Conservation (phyloP, 352 stramenopile genomes). For the Globisporangium camurandrum region DNA sequence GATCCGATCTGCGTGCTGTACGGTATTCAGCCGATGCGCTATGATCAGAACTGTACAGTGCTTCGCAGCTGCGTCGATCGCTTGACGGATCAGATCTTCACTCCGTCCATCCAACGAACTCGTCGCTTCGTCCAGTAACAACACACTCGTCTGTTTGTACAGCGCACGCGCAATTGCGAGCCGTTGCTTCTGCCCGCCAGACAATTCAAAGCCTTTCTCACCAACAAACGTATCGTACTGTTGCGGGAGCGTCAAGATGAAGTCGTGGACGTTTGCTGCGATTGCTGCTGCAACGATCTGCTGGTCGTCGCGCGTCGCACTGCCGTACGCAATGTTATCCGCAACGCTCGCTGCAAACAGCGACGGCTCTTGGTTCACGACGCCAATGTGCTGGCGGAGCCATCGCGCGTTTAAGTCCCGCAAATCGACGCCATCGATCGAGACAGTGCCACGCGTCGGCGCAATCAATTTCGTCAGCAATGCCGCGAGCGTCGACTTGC, state of each 20-base stretch:
- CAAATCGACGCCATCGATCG: constrained; percentile 69
- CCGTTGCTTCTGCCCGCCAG: constrained; percentile 96
- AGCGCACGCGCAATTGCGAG: constrained; percentile 77
- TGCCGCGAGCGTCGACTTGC: constrained; percentile 78
- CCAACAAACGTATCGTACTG: constrained; percentile 96
- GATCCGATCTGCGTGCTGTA: constrained; percentile 79
- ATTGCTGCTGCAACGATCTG: constrained; percentile 55
- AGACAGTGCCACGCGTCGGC: constrained; percentile 47
- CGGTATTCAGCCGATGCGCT: constrained; percentile 80
- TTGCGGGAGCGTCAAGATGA: constrained; percentile 80
- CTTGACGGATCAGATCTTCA: constrained; percentile 70
- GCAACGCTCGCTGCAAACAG: constrained; percentile 75
- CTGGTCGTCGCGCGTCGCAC: constrained; percentile 38
- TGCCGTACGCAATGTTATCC: constrained; percentile 85
- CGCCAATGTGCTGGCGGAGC: constrained; percentile 78
- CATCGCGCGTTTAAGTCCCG: constrained; percentile 52
- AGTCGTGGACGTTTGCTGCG: constrained; percentile 70
- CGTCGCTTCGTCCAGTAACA: constrained; percentile 82
- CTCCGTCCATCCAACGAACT: constrained; percentile 78
- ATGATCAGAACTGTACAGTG: constrained; percentile 82
- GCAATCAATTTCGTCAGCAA: constrained; percentile 76
- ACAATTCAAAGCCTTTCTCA: constrained; percentile 95
- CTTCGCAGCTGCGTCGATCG: constrained; percentile 48
- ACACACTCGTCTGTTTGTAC: constrained; percentile 74
- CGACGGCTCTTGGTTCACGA: constrained; percentile 83